A percentile compares a stretch with the other conserved stretches of the same genome.
phyloP scores from a whole-genome alignment of 805 yeast species.

The Pichia californica region DNA sequence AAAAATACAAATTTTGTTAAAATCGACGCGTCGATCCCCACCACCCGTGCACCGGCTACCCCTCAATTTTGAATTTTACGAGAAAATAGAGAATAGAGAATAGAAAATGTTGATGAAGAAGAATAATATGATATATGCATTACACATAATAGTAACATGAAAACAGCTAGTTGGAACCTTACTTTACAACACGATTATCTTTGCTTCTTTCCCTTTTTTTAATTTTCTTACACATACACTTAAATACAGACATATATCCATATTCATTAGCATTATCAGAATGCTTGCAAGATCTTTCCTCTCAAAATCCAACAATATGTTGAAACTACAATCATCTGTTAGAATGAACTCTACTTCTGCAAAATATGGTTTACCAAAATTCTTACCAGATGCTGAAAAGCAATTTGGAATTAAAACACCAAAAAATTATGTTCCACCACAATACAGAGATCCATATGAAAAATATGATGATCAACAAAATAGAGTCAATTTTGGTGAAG shows the following conservation, averaged over 20 bases:
- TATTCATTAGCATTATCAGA: too few relatives aligned
- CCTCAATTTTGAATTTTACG: background rate
- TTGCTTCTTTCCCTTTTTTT: too few relatives aligned
- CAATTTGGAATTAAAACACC: conserved; percentile 51
- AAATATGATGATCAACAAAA: conserved; percentile 77
- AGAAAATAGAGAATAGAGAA: too few relatives aligned
- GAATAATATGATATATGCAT: too few relatives aligned
- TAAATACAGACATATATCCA: too few relatives aligned
- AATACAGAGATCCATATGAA: conserved; percentile 61
- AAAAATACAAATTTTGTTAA: too few relatives aligned
- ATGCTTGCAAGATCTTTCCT: conserved; percentile 6
- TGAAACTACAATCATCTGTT: conserved; percentile 4
- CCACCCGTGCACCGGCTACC: background rate
- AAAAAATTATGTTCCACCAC: conserved; percentile 46
- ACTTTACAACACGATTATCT: too few relatives aligned
- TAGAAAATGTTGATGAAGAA: too few relatives aligned
- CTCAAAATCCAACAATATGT: conserved; percentile 3
- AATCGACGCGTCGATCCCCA: background rate
- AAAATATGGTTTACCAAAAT: conserved; percentile 23
- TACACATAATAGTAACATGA: too few relatives aligned
- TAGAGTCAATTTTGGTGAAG: conserved; percentile 72
- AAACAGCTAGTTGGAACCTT: too few relatives aligned
- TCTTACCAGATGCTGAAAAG: conserved; percentile 23
- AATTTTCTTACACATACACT: too few relatives aligned
- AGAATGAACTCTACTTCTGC: conserved; percentile 15